These are phyloP conservation scores for Erodium texanum DNA, from an alignment of 441 rosid species.

Conservation along the genomic window DNA sequence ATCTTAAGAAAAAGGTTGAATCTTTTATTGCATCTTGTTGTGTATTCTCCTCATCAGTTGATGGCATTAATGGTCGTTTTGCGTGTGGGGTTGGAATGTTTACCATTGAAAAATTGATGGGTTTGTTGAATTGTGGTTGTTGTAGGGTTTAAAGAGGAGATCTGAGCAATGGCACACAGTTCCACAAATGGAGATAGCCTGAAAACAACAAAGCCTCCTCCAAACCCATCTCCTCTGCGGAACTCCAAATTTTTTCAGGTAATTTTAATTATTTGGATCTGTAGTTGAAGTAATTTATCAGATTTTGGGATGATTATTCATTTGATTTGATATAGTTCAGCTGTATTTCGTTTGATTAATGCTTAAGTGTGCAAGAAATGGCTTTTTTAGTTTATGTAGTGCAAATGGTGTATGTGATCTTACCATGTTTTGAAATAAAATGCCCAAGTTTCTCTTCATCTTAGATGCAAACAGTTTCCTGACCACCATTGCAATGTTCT, in stretches of 20 bases:
- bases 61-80: background rate
- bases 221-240: slow-evolving; percentile 84
- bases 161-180: slow-evolving; percentile 58
- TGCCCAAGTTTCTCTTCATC: too few relatives aligned
- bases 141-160: slow-evolving; percentile 29
- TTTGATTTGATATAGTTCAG: too few relatives aligned
- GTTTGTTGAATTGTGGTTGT: background rate
- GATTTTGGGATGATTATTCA: too few relatives aligned
- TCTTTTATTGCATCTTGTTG: too few relatives aligned
- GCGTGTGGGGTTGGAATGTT: background rate
- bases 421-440: background rate
- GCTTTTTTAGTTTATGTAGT: background rate
- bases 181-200: slow-evolving; percentile 29
- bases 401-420: background rate
- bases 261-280: background rate
- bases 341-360: background rate
- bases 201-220: slow-evolving; percentile 56
- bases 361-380: background rate
- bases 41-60: background rate
- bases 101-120: background rate
- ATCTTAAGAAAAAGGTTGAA: too few relatives aligned
- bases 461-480: background rate
- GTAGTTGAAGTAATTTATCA: background rate
- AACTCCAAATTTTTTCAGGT: slow-evolving; percentile 91
- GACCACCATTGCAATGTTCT: background rate